These are phyloP conservation scores for Lactifluus pinguis DNA, from an alignment of 768 basidiomycete genomes.

Conservation along the genomic window DNA sequence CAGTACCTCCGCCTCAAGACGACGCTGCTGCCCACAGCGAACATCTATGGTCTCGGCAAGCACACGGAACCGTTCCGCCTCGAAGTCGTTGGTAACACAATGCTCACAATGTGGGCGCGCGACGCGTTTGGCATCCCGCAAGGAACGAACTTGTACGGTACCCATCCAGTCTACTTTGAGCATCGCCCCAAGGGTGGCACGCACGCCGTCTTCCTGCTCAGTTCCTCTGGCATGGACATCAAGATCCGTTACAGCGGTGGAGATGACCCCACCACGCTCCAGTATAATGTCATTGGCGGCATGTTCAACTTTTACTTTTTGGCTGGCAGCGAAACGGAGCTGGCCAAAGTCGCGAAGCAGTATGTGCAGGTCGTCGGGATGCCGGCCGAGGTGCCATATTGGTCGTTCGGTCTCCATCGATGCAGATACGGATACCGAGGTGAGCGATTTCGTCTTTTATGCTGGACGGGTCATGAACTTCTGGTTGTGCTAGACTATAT, in stretches of 20 bases:
- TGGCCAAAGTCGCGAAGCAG: constrained; percentile 51
- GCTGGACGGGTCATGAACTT: neutral
- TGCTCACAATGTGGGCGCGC: constrained; percentile 53
- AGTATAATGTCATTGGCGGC: constrained; percentile 74
- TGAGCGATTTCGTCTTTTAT: constrained; percentile 22
- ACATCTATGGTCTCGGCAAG: constrained; percentile 75
- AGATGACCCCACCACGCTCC: constrained; percentile 34
- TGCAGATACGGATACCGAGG: constrained; percentile 62
- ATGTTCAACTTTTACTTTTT: constrained; percentile 74
- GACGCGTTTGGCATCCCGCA: constrained; percentile 51
- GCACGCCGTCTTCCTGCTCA: constrained; percentile 62
- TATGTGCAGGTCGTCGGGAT: constrained; percentile 58
- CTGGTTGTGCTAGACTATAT: constrained; percentile 38
- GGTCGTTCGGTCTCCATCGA: constrained; percentile 66
- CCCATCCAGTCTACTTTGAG: constrained; percentile 66
- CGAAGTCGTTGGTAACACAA: constrained; percentile 29
- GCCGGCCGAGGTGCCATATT: constrained; percentile 68
- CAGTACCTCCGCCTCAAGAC: constrained; percentile 73
- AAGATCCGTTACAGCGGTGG: constrained; percentile 38
- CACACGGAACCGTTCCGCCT: constrained; percentile 60
- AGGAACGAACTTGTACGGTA: constrained; percentile 61
- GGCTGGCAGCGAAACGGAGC: constrained; percentile 52
- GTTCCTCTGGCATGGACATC: constrained; percentile 71
- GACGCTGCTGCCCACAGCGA: constrained; percentile 45
- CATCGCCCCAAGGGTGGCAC: constrained; percentile 50